Evolutionary conservation across 441 rosid genomes (phyloP).

Genomic region (Pelargonium fulgidum): DNA sequence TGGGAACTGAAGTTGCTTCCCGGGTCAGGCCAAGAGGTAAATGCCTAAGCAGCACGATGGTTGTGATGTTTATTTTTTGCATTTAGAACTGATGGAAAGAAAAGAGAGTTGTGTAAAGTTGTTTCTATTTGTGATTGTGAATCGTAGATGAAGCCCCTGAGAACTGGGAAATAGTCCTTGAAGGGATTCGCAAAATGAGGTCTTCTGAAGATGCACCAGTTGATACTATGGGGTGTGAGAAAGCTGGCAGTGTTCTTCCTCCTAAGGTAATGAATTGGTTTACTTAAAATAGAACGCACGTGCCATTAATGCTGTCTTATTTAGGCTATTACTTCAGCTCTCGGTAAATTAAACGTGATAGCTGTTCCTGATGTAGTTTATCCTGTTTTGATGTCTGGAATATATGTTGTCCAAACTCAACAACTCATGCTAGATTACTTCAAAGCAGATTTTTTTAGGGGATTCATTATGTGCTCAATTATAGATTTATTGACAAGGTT

Average conservation of each 20-base stretch:
- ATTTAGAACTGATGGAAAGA: constrained; percentile 6
- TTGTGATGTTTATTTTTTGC: constrained; percentile 6
- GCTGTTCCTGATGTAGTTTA: background rate
- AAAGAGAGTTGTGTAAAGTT: background rate
- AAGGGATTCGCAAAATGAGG: constrained; percentile 71
- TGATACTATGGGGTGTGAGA: constrained; percentile 76
- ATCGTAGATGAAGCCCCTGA: constrained; percentile 50
- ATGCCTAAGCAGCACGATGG: background rate
- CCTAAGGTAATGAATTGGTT: constrained; percentile 48
- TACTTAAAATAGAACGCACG: background rate
- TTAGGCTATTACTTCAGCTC: background rate
- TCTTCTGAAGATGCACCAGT: constrained; percentile 66
- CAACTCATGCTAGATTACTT: background rate
- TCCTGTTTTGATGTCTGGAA: background rate
- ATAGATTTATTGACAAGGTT: background rate
- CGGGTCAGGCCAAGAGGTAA: constrained; percentile 33
- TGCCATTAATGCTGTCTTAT: background rate
- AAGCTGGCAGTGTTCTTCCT: constrained; percentile 79
- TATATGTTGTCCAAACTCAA: background rate
- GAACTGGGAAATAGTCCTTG: constrained; percentile 75
- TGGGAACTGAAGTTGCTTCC: constrained; percentile 28
- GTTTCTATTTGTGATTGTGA: background rate
- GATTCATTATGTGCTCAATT: background rate
- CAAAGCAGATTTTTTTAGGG: background rate
- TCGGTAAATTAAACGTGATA: background rate